Evolutionary conservation across 192 early-diverging fungal genomes (phyloP).

Genomic region (Coemansia sp.): DNA sequence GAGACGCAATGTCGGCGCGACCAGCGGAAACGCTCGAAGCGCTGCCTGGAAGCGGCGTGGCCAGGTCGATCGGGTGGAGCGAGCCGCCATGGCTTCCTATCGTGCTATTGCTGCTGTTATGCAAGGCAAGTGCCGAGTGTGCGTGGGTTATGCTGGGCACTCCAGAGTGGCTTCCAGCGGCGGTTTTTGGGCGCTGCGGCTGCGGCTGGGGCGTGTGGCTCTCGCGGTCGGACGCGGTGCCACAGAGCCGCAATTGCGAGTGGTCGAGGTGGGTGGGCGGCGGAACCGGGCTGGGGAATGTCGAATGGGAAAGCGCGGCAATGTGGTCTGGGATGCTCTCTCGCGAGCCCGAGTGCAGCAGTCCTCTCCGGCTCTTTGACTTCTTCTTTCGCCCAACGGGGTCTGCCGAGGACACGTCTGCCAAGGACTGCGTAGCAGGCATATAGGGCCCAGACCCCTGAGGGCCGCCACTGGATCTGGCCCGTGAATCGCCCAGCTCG

Average conservation of each 20-base stretch:
- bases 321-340: slow-evolving; percentile 45
- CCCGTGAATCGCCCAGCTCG: slow-evolving; percentile 3
- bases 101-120: slow-evolving; percentile 14
- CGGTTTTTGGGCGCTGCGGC: slow-evolving; percentile 37
- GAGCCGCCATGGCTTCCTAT: slow-evolving; percentile 7
- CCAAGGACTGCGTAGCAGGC: not conserved
- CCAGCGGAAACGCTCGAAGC: not conserved
- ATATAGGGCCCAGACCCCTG: slow-evolving; percentile 1
- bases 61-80: not conserved
- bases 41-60: not conserved
- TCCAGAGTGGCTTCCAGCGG: slow-evolving; percentile 12
- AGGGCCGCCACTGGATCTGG: slow-evolving; percentile 6
- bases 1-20: slow-evolving; percentile 8
- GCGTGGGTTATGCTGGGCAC: not conserved
- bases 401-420: not conserved
- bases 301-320: slow-evolving; percentile 44
- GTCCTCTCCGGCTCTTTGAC: slow-evolving; percentile 22
- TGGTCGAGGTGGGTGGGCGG: slow-evolving; percentile 22
- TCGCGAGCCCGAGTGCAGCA: slow-evolving; percentile 29
- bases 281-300: slow-evolving; percentile 42
- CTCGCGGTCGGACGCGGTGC: slow-evolving; percentile 7
- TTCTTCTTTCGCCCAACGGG: slow-evolving; percentile 10
- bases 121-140: slow-evolving; percentile 1
- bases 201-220: slow-evolving; percentile 1
- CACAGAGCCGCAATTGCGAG: slow-evolving; percentile 18